Evolutionary conservation across 441 rosid species (phyloP).

Genomic region (Gossypium davidsonii): DNA sequence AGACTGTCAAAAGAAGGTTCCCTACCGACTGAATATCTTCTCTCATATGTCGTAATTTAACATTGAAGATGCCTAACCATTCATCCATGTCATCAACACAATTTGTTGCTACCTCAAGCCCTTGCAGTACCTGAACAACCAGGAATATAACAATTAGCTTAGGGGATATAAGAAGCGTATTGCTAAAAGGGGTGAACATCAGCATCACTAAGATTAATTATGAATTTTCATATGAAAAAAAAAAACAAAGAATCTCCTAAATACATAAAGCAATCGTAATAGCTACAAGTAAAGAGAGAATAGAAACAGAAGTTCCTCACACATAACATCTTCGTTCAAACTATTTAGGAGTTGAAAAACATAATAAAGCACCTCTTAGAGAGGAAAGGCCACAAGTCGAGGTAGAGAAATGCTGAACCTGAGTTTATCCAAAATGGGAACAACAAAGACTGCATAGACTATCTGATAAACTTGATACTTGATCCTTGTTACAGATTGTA

Average conservation of each 20-base stretch:
- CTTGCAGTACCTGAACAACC: constrained; percentile 70
- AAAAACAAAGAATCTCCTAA: background rate
- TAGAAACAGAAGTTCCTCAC: background rate
- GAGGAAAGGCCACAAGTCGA: background rate
- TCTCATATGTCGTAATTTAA: constrained; percentile 99
- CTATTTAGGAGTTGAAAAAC: background rate
- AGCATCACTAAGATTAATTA: background rate
- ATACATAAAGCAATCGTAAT: background rate
- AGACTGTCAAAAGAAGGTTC: constrained; percentile 3
- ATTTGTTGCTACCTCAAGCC: constrained; percentile 87
- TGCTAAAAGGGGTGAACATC: background rate
- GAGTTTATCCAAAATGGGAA: background rate
- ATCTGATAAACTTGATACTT: background rate
- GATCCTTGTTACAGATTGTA: no score
- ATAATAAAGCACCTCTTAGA: background rate
- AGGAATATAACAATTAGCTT: constrained; percentile 18
- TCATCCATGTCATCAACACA: constrained; percentile 98
- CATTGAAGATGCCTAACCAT: constrained; percentile 95
- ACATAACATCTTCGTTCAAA: background rate
- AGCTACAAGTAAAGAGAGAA: background rate
- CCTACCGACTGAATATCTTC: constrained; percentile 95
- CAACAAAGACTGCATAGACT: background rate
- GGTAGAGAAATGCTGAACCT: background rate
- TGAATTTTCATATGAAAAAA: background rate
- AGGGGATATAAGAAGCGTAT: background rate